A percentile compares a stretch with the other conserved stretches of the same genome.
Evolutionary conservation across 768 basidiomycete genomes (phyloP).

Genomic region (Xanthoconium purpureum): DNA sequence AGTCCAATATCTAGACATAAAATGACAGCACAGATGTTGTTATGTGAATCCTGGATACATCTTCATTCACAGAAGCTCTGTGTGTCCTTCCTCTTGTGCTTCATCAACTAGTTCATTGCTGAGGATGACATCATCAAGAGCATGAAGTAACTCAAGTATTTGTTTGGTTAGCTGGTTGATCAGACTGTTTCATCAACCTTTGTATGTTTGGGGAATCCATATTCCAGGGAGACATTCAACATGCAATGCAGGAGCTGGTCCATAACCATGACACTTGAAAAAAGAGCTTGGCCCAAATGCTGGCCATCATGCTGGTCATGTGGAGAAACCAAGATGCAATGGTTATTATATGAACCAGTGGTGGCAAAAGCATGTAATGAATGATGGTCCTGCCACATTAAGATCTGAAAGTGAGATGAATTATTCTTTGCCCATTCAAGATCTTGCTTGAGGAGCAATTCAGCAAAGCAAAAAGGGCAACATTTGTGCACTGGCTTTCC

Average conservation of each 20-base stretch:
- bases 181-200: too few relatives aligned
- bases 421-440: constrained; percentile 8
- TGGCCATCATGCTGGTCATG: neutral
- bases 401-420: neutral
- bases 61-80: too few relatives aligned
- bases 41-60: too few relatives aligned
- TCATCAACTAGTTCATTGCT: too few relatives aligned
- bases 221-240: neutral
- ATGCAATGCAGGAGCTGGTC: neutral
- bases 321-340: neutral
- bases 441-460: constrained; percentile 8
- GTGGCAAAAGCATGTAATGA: constrained; percentile 9
- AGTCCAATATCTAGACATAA: too few relatives aligned
- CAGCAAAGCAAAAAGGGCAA: neutral
- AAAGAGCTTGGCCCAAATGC: constrained; percentile 3
- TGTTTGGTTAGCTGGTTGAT: too few relatives aligned
- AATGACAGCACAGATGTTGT: too few relatives aligned
- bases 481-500: neutral
- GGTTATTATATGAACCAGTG: constrained; percentile 1
- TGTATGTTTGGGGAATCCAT: neutral
- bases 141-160: too few relatives aligned
- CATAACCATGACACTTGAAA: neutral
- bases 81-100: too few relatives aligned
- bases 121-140: too few relatives aligned
- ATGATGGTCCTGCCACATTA: neutral